Evolutionary conservation across 805 yeast genomes (phyloP), one percentile per base, ranked within the genome.

Genomic region (Saccharomycopsis schoenii): DNA sequence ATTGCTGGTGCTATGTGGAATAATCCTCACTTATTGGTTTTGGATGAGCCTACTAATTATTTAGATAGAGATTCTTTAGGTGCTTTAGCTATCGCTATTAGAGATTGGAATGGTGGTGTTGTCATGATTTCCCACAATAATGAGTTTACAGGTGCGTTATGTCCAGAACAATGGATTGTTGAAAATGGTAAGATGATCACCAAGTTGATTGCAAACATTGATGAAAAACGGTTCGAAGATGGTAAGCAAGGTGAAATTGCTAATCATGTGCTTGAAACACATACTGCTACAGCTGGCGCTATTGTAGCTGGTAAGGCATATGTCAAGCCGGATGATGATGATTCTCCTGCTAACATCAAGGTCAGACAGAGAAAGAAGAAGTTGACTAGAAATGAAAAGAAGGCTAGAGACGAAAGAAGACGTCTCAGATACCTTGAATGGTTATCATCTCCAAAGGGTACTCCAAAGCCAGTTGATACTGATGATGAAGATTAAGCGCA

Each of bases 1-100:
- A 93, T 93, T 77, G 98, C 98, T 14, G 99, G 98, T 76, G 97
- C 98, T 66, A 93, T 93, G 94, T 93, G 99, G 99, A 93, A 94
- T 77, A 94, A 93, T 72, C 99, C 99, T 19, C 99, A 93, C 74
- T 82, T 93, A 74, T 82, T 93, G 66, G 99, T 93, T 52, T 81
- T 93, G 64, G 99, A 93, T 76, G 99, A 93, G 82, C 99, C 99
- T 73, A 93, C 98, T 70, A 93, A 93, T 78, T 93, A 94, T 80
- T 80, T 93, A 76, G 99, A 93, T 76, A 87, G 99, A 80, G 99
- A 93, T 74, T 92, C 98, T 29, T 80, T 93, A 65, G 99, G 98
- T 74, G 99, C 97, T 56, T 81, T 93, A 67, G 98, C 99, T 36
- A 84, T 93, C 68, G 99, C 99, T 58, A 94, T 93, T 71, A 86